Percentiles rank a stretch among this genome's conserved stretches.
Evolutionary conservation across 176 grass and related monocot species (phyloP).

Genomic region (Poa pratensis): DNA sequence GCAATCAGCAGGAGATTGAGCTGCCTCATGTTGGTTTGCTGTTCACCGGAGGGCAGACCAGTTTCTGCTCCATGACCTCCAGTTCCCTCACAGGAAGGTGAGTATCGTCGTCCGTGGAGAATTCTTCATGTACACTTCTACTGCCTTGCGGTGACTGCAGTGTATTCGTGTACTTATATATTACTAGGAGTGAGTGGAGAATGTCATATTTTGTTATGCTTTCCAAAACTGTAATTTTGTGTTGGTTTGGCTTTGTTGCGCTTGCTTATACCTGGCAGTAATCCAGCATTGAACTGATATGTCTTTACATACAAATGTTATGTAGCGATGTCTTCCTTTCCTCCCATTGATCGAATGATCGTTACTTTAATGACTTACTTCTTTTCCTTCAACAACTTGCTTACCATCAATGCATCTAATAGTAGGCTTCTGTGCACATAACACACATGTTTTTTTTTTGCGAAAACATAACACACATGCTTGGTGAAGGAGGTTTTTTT

Average conservation of each 20-base stretch:
- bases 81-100: not conserved
- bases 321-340: too few species aligned
- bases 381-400: too few species aligned
- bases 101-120: not conserved
- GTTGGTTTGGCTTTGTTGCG: not conserved
- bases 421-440: too few species aligned
- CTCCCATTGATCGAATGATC: too few species aligned
- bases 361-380: too few species aligned
- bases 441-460: too few species aligned
- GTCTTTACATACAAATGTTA: too few species aligned
- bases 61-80: slow-evolving; percentile 25
- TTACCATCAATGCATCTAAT: too few species aligned
- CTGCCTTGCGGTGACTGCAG: not conserved
- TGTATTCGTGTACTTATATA: not conserved
- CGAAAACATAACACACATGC: too few species aligned
- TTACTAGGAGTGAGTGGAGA: not conserved
- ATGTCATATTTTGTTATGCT: not conserved
- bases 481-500: too few species aligned
- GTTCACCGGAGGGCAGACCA: slow-evolving; percentile 10
- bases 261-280: too few species aligned
- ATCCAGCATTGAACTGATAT: too few species aligned
- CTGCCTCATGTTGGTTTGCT: slow-evolving; percentile 16
- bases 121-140: not conserved
- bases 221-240: not conserved
- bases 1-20: slow-evolving; percentile 1